A percentile compares a stretch with the other conserved stretches of the same genome.
Conservation (phyloP, 2,329 filamentous ascomycete genomes). For the Exophiala phaeomuriformis region DNA sequence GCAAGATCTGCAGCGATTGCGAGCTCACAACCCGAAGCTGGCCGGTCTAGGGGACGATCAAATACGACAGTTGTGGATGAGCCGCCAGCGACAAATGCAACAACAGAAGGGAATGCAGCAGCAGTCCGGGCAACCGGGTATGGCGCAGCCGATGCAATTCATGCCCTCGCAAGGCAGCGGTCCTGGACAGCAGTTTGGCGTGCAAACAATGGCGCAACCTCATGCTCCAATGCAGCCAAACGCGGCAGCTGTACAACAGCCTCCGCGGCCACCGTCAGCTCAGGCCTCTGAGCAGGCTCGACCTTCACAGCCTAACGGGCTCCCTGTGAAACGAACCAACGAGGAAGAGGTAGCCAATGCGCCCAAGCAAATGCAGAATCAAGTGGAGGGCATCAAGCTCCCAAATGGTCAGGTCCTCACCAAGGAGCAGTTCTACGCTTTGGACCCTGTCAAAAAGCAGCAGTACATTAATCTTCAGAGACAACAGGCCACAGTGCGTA, state of each 20-base stretch:
- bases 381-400: slow-evolving; percentile 6
- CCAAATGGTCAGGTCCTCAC: slow-evolving; percentile 9
- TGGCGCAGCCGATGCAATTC: slow-evolving; percentile 12
- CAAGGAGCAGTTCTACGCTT: slow-evolving; percentile 28
- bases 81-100: slow-evolving; percentile 17
- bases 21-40: slow-evolving; percentile 18
- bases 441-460: slow-evolving; percentile 39
- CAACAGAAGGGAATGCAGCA: slow-evolving; percentile 18
- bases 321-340: slow-evolving; percentile 37
- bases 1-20: slow-evolving; percentile 18
- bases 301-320: slow-evolving; percentile 9
- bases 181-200: slow-evolving; percentile 15
- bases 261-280: slow-evolving; percentile 9
- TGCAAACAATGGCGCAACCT: slow-evolving; percentile 5
- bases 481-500: slow-evolving; percentile 33
- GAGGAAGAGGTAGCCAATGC: slow-evolving; percentile 38
- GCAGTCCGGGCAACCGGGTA: slow-evolving; percentile 15
- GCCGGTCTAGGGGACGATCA: slow-evolving; percentile 18
- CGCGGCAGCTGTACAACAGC: slow-evolving; percentile 12
- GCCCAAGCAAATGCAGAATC: slow-evolving; percentile 4
- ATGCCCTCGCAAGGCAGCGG: slow-evolving; percentile 9
- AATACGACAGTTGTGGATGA: slow-evolving; percentile 20
- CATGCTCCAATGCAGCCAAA: slow-evolving; percentile 2
- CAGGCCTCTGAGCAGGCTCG: slow-evolving; percentile 17
- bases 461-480: slow-evolving; percentile 30